Evolutionary conservation across 2,329 filamentous ascomycete genomes (phyloP).

Genomic region (Fusarium sp.): DNA sequence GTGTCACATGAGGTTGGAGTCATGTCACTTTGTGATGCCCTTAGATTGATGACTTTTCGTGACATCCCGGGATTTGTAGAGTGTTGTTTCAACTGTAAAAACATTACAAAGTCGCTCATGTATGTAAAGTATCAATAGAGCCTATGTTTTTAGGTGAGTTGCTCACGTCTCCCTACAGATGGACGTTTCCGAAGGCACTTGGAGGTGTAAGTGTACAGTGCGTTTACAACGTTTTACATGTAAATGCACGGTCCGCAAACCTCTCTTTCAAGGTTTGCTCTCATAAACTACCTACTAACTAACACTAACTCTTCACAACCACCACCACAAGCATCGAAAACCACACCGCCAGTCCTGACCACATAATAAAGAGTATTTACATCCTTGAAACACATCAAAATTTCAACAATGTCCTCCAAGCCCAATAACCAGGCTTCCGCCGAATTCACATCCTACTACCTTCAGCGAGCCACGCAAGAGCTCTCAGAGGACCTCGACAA

Average conservation of each 20-base stretch:
- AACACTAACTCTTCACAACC: neutral
- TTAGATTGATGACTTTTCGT: neutral
- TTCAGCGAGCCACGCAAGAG: constrained; percentile 76
- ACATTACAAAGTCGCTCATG: neutral
- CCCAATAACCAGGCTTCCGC: constrained; percentile 30
- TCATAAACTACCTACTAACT: neutral
- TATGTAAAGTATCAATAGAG: neutral
- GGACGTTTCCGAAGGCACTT: neutral
- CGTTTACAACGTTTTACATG: neutral
- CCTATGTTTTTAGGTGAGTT: neutral
- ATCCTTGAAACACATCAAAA: too few relatives aligned
- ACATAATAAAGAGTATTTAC: too few relatives aligned
- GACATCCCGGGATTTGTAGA: neutral
- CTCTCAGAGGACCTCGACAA: constrained; percentile 81
- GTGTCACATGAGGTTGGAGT: neutral
- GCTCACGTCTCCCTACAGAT: neutral
- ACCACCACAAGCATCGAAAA: neutral
- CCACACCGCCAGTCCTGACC: too few relatives aligned
- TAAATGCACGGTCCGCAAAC: neutral
- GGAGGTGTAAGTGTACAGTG: neutral
- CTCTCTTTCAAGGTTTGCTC: neutral
- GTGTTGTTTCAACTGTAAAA: too few relatives aligned
- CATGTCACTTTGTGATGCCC: too few relatives aligned
- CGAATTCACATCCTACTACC: constrained; percentile 74
- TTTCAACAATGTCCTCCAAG: constrained; percentile 31